A percentile compares a stretch with the other conserved stretches of the same genome.
Conservation (phyloP, 306 rosid species). For the Mimosa pudica region DNA sequence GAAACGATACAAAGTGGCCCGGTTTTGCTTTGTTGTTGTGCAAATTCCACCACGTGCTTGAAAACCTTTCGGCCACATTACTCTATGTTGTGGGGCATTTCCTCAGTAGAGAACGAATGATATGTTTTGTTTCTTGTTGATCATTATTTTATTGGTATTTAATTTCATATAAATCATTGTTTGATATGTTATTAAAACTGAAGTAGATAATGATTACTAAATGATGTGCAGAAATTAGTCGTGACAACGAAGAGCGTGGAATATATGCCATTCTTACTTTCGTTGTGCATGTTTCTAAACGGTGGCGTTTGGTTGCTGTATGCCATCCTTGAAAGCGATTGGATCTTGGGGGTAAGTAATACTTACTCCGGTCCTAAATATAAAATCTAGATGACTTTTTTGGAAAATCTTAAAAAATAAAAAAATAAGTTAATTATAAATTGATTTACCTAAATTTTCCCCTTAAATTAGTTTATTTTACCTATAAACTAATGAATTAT, state of each 20-base stretch:
- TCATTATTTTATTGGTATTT: not conserved
- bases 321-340: slow-evolving; percentile 53
- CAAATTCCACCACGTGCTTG: not conserved
- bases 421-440: no score
- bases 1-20: not conserved
- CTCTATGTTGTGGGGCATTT: not conserved
- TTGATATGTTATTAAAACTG: not conserved
- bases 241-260: slow-evolving; percentile 67
- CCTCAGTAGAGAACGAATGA: not conserved
- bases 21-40: not conserved
- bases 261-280: slow-evolving; percentile 69
- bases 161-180: not conserved
- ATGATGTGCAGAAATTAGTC: slow-evolving; percentile 58
- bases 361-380: no score
- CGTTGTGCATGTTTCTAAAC: slow-evolving; percentile 58
- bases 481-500: no score
- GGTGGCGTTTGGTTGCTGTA: slow-evolving; percentile 35
- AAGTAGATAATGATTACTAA: not conserved
- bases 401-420: no score
- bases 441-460: no score
- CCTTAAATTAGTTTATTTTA: no score
- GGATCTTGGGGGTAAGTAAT: slow-evolving; percentile 60
- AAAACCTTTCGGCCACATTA: not conserved
- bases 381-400: no score
- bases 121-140: not conserved